Evolutionary conservation across 2,329 filamentous ascomycete genomes (phyloP).

Genomic region (Drechslera avenae): DNA sequence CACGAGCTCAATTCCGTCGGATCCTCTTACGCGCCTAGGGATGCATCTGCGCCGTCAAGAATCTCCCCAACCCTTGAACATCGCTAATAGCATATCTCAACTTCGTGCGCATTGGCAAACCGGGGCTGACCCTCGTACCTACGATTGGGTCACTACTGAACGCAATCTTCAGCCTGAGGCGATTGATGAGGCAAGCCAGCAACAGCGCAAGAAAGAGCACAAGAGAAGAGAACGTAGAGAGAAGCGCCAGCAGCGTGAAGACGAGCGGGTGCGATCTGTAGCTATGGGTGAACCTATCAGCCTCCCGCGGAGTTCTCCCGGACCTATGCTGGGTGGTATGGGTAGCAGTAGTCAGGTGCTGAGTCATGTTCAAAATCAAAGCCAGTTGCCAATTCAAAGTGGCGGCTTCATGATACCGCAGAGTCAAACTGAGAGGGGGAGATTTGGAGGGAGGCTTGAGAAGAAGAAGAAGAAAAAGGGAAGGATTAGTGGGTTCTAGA

Average conservation of each 20-base stretch:
- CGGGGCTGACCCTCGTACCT: slow-evolving; percentile 46
- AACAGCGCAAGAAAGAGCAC: slow-evolving; percentile 47
- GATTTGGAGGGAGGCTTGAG: slow-evolving; percentile 40
- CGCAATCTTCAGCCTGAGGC: slow-evolving; percentile 32
- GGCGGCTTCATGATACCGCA: slow-evolving; percentile 15
- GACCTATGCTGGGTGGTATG: slow-evolving; percentile 25
- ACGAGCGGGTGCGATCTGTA: slow-evolving; percentile 31
- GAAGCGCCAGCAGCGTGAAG: slow-evolving; percentile 49
- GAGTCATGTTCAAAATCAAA: slow-evolving; percentile 12
- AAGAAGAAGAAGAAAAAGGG: slow-evolving; percentile 46
- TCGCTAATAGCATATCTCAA: slow-evolving; percentile 42
- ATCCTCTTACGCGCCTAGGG: slow-evolving; percentile 41
- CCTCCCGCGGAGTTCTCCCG: slow-evolving; percentile 36
- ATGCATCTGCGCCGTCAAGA: slow-evolving; percentile 46
- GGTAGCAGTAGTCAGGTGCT: slow-evolving; percentile 34
- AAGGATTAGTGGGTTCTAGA: slow-evolving; percentile 42
- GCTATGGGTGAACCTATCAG: slow-evolving; percentile 26
- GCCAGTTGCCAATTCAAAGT: slow-evolving; percentile 7
- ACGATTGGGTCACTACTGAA: slow-evolving; percentile 50
- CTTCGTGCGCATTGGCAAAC: slow-evolving; percentile 51
- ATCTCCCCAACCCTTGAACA: slow-evolving; percentile 14
- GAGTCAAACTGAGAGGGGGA: slow-evolving; percentile 45
- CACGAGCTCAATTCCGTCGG: background rate
- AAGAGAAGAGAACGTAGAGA: slow-evolving; percentile 49
- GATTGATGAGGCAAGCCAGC: no score